Base-by-base conservation (phyloP, 2,329 filamentous ascomycete genomes). In the Aspergillus sp. region DNA sequence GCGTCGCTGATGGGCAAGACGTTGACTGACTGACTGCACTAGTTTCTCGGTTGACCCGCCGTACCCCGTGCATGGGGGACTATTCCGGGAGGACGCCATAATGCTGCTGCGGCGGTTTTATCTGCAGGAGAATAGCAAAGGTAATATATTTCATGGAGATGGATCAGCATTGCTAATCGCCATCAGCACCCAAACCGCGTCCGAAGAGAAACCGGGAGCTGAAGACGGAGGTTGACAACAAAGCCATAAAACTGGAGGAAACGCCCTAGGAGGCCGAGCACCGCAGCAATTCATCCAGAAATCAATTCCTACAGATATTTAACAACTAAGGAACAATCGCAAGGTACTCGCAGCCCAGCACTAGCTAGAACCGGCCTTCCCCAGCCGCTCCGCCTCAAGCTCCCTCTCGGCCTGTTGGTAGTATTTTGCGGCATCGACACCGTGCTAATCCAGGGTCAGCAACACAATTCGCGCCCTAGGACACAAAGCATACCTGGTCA, bases 391-490 rank as follows among this genome's bases (percentile, higher is more conserved):
- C 24, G 78, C 80, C 66, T 93, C 91, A 52, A 98, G 66, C 63
- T 98, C 91, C 60, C 80, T 72, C 71, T 98, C 91, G 5, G 91
- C 91, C 61, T 93, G 86, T 58, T 81, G 80, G 65, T 93, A 98
- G 69, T 98, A 98, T 69, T 98, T 98, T 44, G 89, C 86, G 19
- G 91, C 98, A 60, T 98, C 91, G 37, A 98, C 84, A 48, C 91
- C 91, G 60, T 98, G 91, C 74, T 93, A 69, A 44, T 39, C 24
- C 16, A 24, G 14, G 33, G 37, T 49, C 35, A 52, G 37, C 27
- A 33, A n/a, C 11, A 29, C 6, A 8, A 4, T 16, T 16, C 28
- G 14, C n/a, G 15, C 3, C 17, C 10, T 15, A 13, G n/a, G 12
- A 10, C n/a, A 16, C 13, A 27, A 26, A 17, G 49, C 62, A 47